phyloP scores from a whole-genome alignment of 176 grass and related monocot species.

The Avena insularis region DNA sequence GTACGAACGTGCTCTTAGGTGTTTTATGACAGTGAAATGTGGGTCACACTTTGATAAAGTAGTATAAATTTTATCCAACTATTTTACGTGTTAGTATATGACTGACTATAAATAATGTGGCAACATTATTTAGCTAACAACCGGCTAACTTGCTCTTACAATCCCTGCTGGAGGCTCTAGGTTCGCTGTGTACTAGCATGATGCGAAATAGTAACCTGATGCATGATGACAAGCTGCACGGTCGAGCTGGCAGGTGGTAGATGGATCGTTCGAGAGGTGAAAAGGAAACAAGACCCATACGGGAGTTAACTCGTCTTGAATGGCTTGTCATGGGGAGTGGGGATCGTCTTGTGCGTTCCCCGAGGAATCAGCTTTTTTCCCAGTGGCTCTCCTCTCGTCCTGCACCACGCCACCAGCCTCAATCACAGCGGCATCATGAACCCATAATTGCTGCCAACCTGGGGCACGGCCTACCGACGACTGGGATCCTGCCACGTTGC shows the following conservation, averaged over 20 bases:
- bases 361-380: slow-evolving; percentile 43
- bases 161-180: too few species aligned
- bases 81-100: too few species aligned
- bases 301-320: slow-evolving; percentile 18
- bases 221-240: not conserved
- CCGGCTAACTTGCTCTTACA: too few species aligned
- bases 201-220: not conserved
- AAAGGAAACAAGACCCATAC: not conserved
- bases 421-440: slow-evolving; percentile 59
- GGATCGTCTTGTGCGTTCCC: slow-evolving; percentile 23
- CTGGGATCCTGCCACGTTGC: slow-evolving; percentile 3
- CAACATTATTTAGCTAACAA: too few species aligned
- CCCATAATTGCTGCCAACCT: slow-evolving; percentile 54
- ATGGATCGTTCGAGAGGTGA: not conserved
- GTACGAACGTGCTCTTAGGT: too few species aligned
- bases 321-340: slow-evolving; percentile 30
- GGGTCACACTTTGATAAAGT: too few species aligned
- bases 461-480: not conserved
- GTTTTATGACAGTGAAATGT: too few species aligned
- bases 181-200: too few species aligned
- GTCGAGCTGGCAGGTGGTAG: not conserved
- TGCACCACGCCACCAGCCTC: not conserved
- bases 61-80: too few species aligned
- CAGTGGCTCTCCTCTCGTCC: not conserved
- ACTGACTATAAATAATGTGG: too few species aligned